Percentiles rank a stretch among this genome's conserved stretches.
Evolutionary conservation across 352 stramenopile genomes (phyloP).

Genomic region (Aphanomyces euteiches): DNA sequence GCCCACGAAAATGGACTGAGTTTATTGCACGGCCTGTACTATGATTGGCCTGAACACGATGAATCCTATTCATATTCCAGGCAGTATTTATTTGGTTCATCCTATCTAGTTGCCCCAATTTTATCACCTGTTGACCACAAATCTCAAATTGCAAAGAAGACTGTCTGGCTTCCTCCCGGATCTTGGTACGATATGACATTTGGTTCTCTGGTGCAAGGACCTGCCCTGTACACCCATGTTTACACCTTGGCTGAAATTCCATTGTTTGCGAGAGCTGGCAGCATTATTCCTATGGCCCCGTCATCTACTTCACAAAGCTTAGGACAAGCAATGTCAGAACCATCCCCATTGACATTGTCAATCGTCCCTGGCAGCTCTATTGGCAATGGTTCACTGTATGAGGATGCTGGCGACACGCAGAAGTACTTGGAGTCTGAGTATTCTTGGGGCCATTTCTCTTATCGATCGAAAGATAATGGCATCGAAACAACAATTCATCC

Average conservation of each 20-base stretch:
- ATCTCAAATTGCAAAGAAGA: constrained; percentile 34
- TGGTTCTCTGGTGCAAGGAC: constrained; percentile 32
- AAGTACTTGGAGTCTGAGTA: constrained; percentile 32
- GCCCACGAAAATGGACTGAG: constrained; percentile 37
- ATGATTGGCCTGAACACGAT: constrained; percentile 41
- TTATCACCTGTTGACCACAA: constrained; percentile 31
- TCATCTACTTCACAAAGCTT: constrained; percentile 10
- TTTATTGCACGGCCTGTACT: constrained; percentile 42
- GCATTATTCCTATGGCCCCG: constrained; percentile 34
- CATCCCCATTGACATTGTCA: constrained; percentile 32
- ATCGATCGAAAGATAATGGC: constrained; percentile 16
- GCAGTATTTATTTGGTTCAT: constrained; percentile 47
- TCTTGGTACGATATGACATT: constrained; percentile 43
- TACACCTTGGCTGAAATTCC: constrained; percentile 39
- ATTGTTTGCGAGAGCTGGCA: constrained; percentile 36
- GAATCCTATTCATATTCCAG: constrained; percentile 38
- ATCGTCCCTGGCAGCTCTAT: constrained; percentile 31
- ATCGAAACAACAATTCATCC: constrained; percentile 32
- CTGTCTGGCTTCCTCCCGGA: constrained; percentile 46
- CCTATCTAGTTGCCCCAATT: constrained; percentile 45
- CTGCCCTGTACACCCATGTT: constrained; percentile 32
- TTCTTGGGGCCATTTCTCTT: constrained; percentile 32
- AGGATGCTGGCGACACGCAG: constrained; percentile 39
- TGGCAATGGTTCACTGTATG: constrained; percentile 34
- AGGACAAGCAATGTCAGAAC: constrained; percentile 30